A percentile compares a stretch with the other conserved stretches of the same genome.
Evolutionary conservation across 2,329 filamentous ascomycete genomes (phyloP).

Genomic region (Neofusicoccum cordaticola): DNA sequence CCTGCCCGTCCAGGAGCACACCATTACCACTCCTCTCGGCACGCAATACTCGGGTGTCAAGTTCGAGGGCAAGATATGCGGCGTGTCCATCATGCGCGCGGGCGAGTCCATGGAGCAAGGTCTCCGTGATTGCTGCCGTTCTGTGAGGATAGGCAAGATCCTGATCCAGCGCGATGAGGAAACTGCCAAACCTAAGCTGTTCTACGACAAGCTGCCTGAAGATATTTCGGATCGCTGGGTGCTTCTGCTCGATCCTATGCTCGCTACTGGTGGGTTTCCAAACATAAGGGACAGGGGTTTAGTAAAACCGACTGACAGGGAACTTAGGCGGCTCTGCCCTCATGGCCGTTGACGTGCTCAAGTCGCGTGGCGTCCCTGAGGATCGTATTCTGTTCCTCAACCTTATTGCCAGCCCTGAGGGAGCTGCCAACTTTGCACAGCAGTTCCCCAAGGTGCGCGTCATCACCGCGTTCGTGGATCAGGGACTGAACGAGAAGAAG

Average conservation of each 20-base stretch:
- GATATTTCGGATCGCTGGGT: conserved; percentile 95
- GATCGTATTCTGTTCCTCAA: conserved; percentile 96
- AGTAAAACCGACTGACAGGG: background rate
- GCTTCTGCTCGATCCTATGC: conserved; percentile 94
- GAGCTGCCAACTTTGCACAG: conserved; percentile 82
- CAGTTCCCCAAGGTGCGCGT: conserved; percentile 87
- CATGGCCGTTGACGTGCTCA: conserved; percentile 94
- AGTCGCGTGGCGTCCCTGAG: conserved; percentile 85
- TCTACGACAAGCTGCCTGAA: conserved; percentile 95
- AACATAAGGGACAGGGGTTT: background rate
- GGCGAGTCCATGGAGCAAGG: conserved; percentile 99
- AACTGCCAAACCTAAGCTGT: conserved; percentile 84
- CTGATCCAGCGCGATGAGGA: conserved; percentile 97
- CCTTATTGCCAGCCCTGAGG: conserved; percentile 93
- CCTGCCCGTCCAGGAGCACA: conserved; percentile 83
- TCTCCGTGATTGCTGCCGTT: conserved; percentile 90
- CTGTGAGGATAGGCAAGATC: conserved; percentile 98
- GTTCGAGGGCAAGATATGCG: conserved; percentile 98
- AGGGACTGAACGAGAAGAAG: conserved; percentile 98
- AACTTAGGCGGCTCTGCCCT: conserved; percentile 81
- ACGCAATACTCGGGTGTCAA: conserved; percentile 84
- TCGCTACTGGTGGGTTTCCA: conserved; percentile 73
- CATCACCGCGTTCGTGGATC: conserved; percentile 92
- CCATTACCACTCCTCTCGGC: conserved; percentile 87
- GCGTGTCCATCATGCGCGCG: conserved; percentile 96